phyloP scores from a whole-genome alignment of 2,329 filamentous ascomycete genomes.

The Colletotrichum orchidophilum region DNA sequence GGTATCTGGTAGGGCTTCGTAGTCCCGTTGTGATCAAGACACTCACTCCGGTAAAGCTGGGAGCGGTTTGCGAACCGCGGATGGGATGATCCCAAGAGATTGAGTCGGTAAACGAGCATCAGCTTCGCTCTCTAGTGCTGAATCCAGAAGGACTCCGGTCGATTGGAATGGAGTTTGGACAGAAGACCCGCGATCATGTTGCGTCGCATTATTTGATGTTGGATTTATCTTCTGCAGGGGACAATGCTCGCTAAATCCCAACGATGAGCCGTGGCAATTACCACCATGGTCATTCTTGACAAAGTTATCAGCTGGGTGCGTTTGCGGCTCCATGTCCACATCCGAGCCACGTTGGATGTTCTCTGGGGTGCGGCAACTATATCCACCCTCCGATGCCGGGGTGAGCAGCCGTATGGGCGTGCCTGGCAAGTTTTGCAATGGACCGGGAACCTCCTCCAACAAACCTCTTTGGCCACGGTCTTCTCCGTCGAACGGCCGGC shows the following conservation, averaged over 20 bases:
- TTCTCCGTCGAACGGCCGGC: not conserved
- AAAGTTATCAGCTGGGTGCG: not conserved
- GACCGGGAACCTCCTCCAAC: not conserved
- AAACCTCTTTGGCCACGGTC: not conserved
- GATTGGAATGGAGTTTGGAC: not conserved
- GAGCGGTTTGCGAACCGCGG: constrained; percentile 50
- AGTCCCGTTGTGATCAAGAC: constrained; percentile 27
- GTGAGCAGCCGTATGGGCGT: constrained; percentile 2
- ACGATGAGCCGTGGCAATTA: not conserved
- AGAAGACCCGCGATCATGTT: not conserved
- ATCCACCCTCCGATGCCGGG: constrained; percentile 1
- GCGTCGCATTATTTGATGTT: not conserved
- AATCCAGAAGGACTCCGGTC: not conserved
- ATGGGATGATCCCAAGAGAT: not conserved
- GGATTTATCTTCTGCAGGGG: not conserved
- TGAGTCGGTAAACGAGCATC: constrained; percentile 21
- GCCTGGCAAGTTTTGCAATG: not conserved
- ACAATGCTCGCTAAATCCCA: not conserved
- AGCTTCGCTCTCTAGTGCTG: not conserved
- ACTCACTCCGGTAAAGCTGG: constrained; percentile 50
- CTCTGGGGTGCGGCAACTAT: not conserved
- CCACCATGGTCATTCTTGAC: not conserved
- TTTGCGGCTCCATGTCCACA: not conserved
- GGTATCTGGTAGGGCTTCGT: not conserved
- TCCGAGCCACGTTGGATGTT: not conserved